Evolutionary conservation across 176 grass and related monocot species (phyloP), one percentile per base, ranked within the genome.

Genomic region (Carex kokanica): DNA sequence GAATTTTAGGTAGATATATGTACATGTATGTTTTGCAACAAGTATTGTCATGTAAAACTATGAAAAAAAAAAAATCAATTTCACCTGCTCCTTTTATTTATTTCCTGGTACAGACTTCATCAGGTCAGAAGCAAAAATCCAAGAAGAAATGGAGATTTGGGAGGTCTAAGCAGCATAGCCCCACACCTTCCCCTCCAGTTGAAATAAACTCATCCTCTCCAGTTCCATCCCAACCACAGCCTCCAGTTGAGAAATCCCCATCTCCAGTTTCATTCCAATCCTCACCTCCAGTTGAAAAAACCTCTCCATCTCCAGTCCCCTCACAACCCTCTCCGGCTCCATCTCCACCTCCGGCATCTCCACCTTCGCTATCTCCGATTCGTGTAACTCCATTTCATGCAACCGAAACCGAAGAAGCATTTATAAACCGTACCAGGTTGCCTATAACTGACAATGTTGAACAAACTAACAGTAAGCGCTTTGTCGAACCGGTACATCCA

Each of bases 71-170:
- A 6, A 34, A 52, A 27, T 51, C 43, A 0, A 36, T 8, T 73
- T 49, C 49, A 56, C 67, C 64, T 14, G 23, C 11, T 29, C 60
- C 13, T 64, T 60, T 60, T 34, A 9, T 51, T 29, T 64, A 64
- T 25, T 68, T 82, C 3, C n/a, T 34, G 53, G 11, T 67, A 11
- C 61, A 82, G 80, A 13, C n/a, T 43, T 49, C 59, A 45, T 51
- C 60, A n/a, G 14, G 47, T 51, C 16, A 83, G 59, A 97, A 65
- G 15, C 51, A 52, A 8, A 90, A 82, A 57, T 87, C 90, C 56
- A 97, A 87, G 92, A 97, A 83, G 83, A 70, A 87, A 81, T 94
- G 87, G 92, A 86, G 68, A n/a, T 91, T 94, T 49, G 69, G 83
- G 15, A 90, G 85, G 81, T 84, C 85, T 16, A 87, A 66, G 5